phyloP scores from a whole-genome alignment of 805 yeast genomes.

The Lipomyces orientalis region DNA sequence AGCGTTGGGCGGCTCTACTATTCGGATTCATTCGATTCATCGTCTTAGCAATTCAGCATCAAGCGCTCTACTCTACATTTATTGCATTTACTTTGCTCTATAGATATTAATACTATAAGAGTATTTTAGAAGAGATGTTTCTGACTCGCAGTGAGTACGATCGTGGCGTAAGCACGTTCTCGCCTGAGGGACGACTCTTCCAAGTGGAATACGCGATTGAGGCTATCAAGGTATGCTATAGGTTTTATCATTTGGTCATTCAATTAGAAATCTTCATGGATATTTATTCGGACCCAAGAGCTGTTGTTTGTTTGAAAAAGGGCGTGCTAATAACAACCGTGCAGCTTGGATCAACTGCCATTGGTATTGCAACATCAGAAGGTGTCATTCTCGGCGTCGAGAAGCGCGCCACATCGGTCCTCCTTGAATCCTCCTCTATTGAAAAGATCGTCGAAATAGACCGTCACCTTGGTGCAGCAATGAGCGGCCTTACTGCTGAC shows the following conservation, averaged over 20 bases:
- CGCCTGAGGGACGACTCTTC: conserved; percentile 97
- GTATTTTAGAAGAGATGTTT: conserved; percentile 62
- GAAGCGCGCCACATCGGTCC: conserved; percentile 91
- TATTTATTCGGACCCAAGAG: not conserved
- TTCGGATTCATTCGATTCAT: not conserved
- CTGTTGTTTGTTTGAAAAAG: conserved; percentile 1
- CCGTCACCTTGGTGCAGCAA: conserved; percentile 94
- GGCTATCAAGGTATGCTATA: conserved; percentile 73
- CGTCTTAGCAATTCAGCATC: not conserved
- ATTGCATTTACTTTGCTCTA: not conserved
- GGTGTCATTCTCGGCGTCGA: conserved; percentile 97
- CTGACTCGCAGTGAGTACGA: conserved; percentile 99
- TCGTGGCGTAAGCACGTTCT: conserved; percentile 97
- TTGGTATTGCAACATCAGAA: conserved; percentile 92
- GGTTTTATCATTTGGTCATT: not conserved
- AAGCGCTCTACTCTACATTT: not conserved
- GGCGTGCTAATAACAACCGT: not conserved
- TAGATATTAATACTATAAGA: conserved; percentile 4
- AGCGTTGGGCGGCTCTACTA: not conserved
- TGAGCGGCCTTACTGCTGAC: conserved; percentile 98
- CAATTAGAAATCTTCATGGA: not conserved
- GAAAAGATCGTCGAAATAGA: conserved; percentile 97
- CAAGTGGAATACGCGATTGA: conserved; percentile 98
- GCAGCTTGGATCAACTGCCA: conserved; percentile 90
- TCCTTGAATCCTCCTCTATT: conserved; percentile 89